phyloP scores from a whole-genome alignment of 768 basidiomycete genomes.

The Russula dissimulans region DNA sequence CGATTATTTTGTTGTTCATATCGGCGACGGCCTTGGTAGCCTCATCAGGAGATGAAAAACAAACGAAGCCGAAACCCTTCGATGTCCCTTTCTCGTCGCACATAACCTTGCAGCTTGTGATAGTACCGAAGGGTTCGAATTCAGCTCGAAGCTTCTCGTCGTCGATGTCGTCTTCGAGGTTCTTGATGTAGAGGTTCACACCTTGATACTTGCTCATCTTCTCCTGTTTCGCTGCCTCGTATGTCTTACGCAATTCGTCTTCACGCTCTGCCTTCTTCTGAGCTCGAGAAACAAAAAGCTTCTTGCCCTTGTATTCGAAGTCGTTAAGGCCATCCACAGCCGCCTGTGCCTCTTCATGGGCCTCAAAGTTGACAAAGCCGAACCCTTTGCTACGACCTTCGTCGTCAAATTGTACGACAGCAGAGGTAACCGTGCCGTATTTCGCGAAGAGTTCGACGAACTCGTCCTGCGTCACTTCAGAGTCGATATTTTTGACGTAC shows the following conservation, averaged over 20 bases:
- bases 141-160: slow-evolving; percentile 95
- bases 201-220: slow-evolving; percentile 97
- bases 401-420: slow-evolving; percentile 75
- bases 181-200: slow-evolving; percentile 99
- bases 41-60: slow-evolving; percentile 97
- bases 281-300: slow-evolving; percentile 90
- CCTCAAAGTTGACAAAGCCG: slow-evolving; percentile 95
- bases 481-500: slow-evolving; percentile 94
- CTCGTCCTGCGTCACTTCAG: slow-evolving; percentile 75
- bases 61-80: slow-evolving; percentile 98
- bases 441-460: slow-evolving; percentile 71
- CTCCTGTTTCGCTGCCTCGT: slow-evolving; percentile 95
- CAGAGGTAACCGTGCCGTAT: slow-evolving; percentile 83
- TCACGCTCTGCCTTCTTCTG: slow-evolving; percentile 99
- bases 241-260: slow-evolving; percentile 86
- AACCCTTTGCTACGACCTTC: slow-evolving; percentile 93
- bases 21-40: slow-evolving; percentile 98
- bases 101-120: slow-evolving; percentile 99
- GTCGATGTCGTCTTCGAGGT: slow-evolving; percentile 95
- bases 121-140: slow-evolving; percentile 93
- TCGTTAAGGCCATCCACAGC: slow-evolving; percentile 91
- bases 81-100: slow-evolving; percentile 89
- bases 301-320: slow-evolving; percentile 71
- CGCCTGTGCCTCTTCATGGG: slow-evolving; percentile 82
- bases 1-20: slow-evolving; percentile 99